Evolutionary conservation across 139 green algal genomes (phyloP), one percentile per base, ranked within the genome.

Genomic region (Coccomyxa sp.): DNA sequence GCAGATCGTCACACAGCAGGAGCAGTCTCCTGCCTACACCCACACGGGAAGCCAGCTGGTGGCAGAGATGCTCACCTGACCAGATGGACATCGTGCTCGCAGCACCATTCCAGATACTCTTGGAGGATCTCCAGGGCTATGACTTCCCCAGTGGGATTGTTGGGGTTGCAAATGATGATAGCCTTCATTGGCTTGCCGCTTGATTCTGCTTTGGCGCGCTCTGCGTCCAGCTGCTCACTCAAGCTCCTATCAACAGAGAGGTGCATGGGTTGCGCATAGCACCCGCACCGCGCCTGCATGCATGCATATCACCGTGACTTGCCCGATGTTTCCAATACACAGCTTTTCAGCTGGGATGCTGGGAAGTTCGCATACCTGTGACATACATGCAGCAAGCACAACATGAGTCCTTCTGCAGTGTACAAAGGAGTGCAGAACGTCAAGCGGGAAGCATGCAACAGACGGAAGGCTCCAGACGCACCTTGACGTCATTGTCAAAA

Each of bases 401-500:
- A 34, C 64, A 36, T 72, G 27, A 36, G 33, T 24, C 24, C 68
- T 37, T 37, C n/a, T 36, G 68, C n/a, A 37, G 24, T 9, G 2
- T 73, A 9, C 68, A 73, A 24, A 36, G 1, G 6, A 3, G 16
- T 29, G 6, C 24, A 73, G 27, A 7, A 22, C 50, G 22, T 6
- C 27, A 18, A 3, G 22, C 3, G 2, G 5, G 22, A 12, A 27
- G 44, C 12, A 27, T 10, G 14, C 18, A 31, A 64, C 50, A 64
- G 18, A 7, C 50, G 4, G 1, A 10, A 31, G 33, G 64, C 35
- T 3, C 64, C 58, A 70, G 64, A 3, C 2, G 33, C 35, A 90
- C 85, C 75, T 72, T 39, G 10, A 95, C 73, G 83, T 96, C 92
- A 75, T 91, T 91, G 82, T 94, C 85, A 81, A 96, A 96, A 22